phyloP scores from a whole-genome alignment of 352 stramenopile species.

The Pythium aquatile region DNA sequence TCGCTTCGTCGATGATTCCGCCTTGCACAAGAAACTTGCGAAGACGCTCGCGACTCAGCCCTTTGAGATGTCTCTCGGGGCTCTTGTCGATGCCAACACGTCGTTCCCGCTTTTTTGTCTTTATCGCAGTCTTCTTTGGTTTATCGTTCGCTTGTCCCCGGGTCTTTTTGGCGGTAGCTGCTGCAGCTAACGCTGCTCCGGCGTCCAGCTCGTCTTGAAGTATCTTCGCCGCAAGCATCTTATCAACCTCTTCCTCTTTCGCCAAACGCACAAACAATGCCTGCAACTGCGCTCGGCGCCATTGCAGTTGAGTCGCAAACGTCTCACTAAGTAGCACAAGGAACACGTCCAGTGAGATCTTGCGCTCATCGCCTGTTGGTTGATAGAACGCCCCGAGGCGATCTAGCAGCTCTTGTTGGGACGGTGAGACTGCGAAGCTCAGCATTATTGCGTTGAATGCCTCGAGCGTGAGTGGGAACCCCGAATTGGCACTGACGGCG shows the following conservation, averaged over 20 bases:
- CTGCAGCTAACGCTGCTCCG: conserved; percentile 10
- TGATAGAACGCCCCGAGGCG: conserved; percentile 51
- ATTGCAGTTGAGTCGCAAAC: conserved; percentile 46
- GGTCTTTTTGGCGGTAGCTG: neutral
- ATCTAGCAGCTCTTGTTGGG: conserved; percentile 30
- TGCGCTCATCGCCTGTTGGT: conserved; percentile 52
- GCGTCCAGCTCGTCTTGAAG: conserved; percentile 26
- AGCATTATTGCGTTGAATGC: conserved; percentile 50
- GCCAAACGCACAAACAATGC: conserved; percentile 49
- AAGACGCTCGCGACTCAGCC: conserved; percentile 38
- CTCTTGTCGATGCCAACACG: conserved; percentile 3
- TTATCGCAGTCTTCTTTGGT: conserved; percentile 35
- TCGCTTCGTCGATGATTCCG: conserved; percentile 26
- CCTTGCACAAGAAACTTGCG: conserved; percentile 38
- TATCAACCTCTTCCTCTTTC: conserved; percentile 26
- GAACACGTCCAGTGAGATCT: conserved; percentile 50
- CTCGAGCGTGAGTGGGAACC: conserved; percentile 45
- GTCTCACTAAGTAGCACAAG: conserved; percentile 44
- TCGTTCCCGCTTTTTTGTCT: conserved; percentile 11
- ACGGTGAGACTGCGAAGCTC: conserved; percentile 34
- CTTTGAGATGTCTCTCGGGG: conserved; percentile 39
- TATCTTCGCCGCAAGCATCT: conserved; percentile 18
- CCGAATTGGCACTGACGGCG: conserved; percentile 34
- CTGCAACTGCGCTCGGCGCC: conserved; percentile 41
- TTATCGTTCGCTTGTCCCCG: conserved; percentile 16